Conservation (phyloP, 1,284 basidiomycete genomes). For the Trichosporon sp. region DNA sequence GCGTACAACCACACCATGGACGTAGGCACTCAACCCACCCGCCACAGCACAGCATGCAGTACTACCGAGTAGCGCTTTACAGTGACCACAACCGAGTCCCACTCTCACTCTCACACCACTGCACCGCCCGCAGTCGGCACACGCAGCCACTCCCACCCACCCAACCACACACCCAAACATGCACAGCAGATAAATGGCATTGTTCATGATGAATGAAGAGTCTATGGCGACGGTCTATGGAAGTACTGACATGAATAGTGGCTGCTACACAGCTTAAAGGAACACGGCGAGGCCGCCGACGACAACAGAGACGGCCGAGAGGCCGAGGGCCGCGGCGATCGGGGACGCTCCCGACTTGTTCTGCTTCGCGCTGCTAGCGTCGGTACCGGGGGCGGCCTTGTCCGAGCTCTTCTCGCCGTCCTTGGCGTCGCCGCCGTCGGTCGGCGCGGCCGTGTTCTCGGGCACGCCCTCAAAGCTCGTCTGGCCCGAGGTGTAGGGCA, state of each 20-base stretch:
- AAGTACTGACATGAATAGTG: too few species aligned
- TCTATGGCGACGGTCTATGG: neutral
- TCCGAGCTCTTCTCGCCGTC: constrained; percentile 28
- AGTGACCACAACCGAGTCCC: too few species aligned
- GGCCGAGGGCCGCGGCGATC: constrained; percentile 9
- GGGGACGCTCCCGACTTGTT: constrained; percentile 4
- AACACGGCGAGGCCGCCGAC: neutral
- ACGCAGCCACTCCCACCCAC: neutral
- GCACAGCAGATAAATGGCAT: neutral
- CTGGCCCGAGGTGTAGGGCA: neutral
- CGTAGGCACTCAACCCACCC: too few species aligned
- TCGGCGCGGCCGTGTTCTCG: neutral
- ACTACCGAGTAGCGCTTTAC: too few species aligned
- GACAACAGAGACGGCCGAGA: neutral
- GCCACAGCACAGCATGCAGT: too few species aligned
- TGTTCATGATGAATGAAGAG: neutral
- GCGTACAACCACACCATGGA: too few species aligned
- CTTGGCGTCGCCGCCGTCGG: constrained; percentile 6
- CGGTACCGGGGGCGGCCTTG: constrained; percentile 21
- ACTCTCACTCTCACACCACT: neutral
- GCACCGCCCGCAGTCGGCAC: neutral
- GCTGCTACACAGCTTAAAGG: neutral
- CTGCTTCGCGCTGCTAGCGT: neutral
- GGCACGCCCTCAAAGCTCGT: constrained; percentile 21
- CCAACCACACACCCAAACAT: neutral